These are phyloP conservation scores for Alternaria sp. DNA, from an alignment of 2,329 filamentous ascomycete species.

Conservation along the genomic window DNA sequence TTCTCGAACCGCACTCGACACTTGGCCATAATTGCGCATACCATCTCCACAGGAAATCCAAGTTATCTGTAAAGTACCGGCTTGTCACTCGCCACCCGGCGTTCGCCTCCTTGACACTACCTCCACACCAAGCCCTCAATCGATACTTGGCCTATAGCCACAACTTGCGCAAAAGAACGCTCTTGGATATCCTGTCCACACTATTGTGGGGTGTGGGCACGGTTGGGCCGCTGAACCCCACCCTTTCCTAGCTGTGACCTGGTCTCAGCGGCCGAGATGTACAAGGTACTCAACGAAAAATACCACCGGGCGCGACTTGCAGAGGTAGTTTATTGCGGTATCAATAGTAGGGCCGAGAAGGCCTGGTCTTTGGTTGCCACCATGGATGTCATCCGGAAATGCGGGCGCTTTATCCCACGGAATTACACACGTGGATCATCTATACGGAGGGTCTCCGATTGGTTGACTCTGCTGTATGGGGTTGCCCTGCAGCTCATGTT, in stretches of 20 bases:
- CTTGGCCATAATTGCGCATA: background rate
- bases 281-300: background rate
- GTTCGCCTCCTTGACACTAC: background rate
- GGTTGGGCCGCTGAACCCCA: background rate
- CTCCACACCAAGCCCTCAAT: background rate
- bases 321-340: background rate
- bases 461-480: background rate
- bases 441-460: background rate
- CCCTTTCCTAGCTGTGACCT: background rate
- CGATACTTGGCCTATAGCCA: slow-evolving; percentile 2
- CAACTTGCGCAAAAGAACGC: slow-evolving; percentile 7
- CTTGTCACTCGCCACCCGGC: background rate
- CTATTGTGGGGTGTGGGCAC: background rate
- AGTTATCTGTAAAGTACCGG: background rate
- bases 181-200: background rate
- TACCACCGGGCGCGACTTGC: background rate
- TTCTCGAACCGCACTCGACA: background rate
- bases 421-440: background rate
- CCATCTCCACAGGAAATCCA: too few relatives aligned
- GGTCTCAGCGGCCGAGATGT: too few relatives aligned
- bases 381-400: background rate
- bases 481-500: background rate
- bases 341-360: background rate
- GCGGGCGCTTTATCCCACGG: background rate
- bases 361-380: background rate